Evolutionary conservation across 148 eudicot genomes (phyloP), one percentile per base, ranked within the genome.

Genomic region (Vaccinium myrtillus): DNA sequence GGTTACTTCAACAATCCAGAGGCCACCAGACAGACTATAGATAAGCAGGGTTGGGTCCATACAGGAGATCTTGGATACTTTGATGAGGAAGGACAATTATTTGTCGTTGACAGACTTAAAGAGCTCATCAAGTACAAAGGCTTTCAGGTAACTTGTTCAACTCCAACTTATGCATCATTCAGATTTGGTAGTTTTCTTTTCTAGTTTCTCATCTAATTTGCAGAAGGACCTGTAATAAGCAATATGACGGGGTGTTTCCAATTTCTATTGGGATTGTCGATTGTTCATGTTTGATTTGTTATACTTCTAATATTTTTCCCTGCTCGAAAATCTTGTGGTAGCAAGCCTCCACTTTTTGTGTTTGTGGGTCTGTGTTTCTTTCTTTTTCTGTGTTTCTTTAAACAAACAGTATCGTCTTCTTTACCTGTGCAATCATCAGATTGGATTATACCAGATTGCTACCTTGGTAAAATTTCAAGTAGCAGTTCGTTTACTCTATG

Each of bases 51-150:
- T 0, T 95, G 95, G 95, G 87, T 95, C 46, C 98, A 91, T 77
- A 93, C 98, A 11, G 98, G 98, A 63, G 98, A 95, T 92, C 89
- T 95, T 69, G 98, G 98, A 63, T 93, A 93, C 82, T 93, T 94
- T 65, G 98, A 95, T 65, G 93, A 92, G 8, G 93, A 91, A 59
- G 98, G 98, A 27, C 94, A 92, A 83, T 81, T 94, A 6, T 94
- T 55, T 89, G 95, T 95, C 21, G 93, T 95, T 55, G 98, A 94
- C 83, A 87, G 96, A 53, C 90, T 94, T 49, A 95, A 94, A 81
- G 98, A 95, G 88, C 93, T 95, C 69, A 95, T 95, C 89, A 94
- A 95, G 82, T 94, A 89, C 90, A 95, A 93, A 83, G 97, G 95
- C 25, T 93, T 85, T 88, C 98, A 95, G 95, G 95, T 93, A 80